Conservation (phyloP, 1,284 basidiomycete genomes). For the Puccinia novopanici region DNA sequence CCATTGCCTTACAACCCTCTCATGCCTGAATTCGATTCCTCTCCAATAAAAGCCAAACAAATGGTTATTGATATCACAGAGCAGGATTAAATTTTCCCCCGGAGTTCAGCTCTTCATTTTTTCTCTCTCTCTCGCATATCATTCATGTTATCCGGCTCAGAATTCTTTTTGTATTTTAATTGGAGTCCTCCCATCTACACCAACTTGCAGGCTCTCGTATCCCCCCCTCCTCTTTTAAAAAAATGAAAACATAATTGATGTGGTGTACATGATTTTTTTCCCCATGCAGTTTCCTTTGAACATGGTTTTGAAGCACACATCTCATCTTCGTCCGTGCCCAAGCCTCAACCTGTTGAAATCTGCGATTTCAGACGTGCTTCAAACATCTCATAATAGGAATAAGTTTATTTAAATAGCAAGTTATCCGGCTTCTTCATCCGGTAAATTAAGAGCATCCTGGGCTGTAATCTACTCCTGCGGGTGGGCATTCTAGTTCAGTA, state of each 20-base stretch:
- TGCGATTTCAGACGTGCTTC: neutral
- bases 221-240: neutral
- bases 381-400: neutral
- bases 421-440: constrained; percentile 11
- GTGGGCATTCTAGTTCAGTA: neutral
- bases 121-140: constrained; percentile 1
- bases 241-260: too few relatives aligned
- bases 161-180: neutral
- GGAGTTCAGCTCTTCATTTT: neutral
- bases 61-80: constrained; percentile 20
- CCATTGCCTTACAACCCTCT: constrained; percentile 7
- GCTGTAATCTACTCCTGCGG: neutral
- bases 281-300: too few relatives aligned
- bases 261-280: too few relatives aligned
- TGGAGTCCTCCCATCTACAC: neutral
- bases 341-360: too few relatives aligned
- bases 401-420: neutral
- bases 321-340: neutral
- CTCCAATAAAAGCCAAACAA: neutral
- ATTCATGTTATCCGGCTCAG: neutral
- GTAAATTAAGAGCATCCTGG: neutral
- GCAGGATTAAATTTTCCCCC: neutral
- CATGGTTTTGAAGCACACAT: too few relatives aligned
- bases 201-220: neutral
- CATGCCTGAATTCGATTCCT: constrained; percentile 33